These are phyloP conservation scores for Cladorrhinum sp. DNA, from an alignment of 2,329 filamentous ascomycete genomes.

Conservation along the genomic window DNA sequence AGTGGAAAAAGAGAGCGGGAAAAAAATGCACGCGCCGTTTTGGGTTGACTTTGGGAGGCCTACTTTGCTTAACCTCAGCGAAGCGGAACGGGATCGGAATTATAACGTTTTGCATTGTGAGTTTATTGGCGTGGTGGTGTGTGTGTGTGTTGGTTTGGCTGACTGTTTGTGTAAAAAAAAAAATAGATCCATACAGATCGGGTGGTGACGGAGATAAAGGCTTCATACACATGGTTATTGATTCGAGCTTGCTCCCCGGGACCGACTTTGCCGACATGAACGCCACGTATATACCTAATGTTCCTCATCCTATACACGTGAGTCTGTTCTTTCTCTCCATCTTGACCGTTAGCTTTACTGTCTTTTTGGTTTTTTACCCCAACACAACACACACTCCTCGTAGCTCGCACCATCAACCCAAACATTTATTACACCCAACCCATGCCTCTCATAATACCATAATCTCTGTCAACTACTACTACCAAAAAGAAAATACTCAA, in stretches of 20 bases:
- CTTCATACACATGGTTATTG: constrained; percentile 20
- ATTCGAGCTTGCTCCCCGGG: not conserved
- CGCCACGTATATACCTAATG: not conserved
- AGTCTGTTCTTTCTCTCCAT: too few species aligned
- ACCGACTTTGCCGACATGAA: not conserved
- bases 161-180: too few species aligned
- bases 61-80: constrained; percentile 10
- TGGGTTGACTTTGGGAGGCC: constrained; percentile 16
- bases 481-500: too few species aligned
- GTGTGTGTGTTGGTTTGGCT: too few species aligned
- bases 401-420: too few species aligned
- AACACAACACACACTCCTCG: too few species aligned
- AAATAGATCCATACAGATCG: not conserved
- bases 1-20: not conserved
- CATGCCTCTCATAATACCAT: too few species aligned
- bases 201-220: not conserved
- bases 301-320: constrained; percentile 13
- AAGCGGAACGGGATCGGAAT: not conserved
- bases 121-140: not conserved
- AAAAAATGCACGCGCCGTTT: constrained; percentile 8
- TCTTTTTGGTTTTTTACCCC: too few species aligned
- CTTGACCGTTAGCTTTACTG: too few species aligned
- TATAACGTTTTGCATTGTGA: constrained; percentile 12
- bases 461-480: too few species aligned
- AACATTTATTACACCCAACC: too few species aligned